phyloP scores from a whole-genome alignment of 108 stramenopile genomes.

The Fistulifera pelliculosa region DNA sequence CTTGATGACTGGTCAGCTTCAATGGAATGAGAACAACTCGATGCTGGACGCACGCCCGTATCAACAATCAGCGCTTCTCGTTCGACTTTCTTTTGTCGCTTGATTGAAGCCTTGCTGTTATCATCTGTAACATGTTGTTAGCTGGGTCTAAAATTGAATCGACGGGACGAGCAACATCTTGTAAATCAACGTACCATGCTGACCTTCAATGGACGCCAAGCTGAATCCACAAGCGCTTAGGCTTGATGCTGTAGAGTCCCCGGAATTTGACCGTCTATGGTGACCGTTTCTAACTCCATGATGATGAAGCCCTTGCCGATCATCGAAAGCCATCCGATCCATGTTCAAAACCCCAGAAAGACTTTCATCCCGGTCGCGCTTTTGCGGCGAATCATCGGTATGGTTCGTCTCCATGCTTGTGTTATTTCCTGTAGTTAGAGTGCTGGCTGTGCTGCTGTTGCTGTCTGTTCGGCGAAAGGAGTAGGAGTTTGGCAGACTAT shows the following conservation, averaged over 20 bases:
- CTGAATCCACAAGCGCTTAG: constrained; percentile 43
- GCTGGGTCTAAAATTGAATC: too few relatives aligned
- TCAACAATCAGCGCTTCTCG: constrained; percentile 18
- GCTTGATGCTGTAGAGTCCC: constrained; percentile 38
- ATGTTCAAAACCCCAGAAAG: not conserved
- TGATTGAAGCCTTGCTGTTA: constrained; percentile 33
- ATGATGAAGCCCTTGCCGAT: not conserved
- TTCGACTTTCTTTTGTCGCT: constrained; percentile 30
- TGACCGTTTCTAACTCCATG: not conserved
- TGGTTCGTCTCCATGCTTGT: constrained; percentile 18
- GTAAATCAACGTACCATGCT: constrained; percentile 21
- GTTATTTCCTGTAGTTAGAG: constrained; percentile 32
- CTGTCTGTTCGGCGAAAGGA: constrained; percentile 45
- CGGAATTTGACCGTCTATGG: constrained; percentile 17
- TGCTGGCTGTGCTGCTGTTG: constrained; percentile 27
- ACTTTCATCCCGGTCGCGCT: constrained; percentile 14
- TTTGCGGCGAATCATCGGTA: constrained; percentile 24
- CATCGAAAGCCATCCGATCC: constrained; percentile 1
- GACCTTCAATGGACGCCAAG: constrained; percentile 31
- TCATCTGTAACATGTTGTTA: constrained; percentile 3
- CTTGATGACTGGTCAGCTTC: constrained; percentile 18
- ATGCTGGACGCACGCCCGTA: constrained; percentile 23
- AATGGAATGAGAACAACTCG: constrained; percentile 14
- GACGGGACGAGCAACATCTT: not conserved
- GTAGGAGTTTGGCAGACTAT: constrained; percentile 16